Base-by-base conservation (phyloP, 768 basidiomycete genomes). In the Aureoboletus auriporus region DNA sequence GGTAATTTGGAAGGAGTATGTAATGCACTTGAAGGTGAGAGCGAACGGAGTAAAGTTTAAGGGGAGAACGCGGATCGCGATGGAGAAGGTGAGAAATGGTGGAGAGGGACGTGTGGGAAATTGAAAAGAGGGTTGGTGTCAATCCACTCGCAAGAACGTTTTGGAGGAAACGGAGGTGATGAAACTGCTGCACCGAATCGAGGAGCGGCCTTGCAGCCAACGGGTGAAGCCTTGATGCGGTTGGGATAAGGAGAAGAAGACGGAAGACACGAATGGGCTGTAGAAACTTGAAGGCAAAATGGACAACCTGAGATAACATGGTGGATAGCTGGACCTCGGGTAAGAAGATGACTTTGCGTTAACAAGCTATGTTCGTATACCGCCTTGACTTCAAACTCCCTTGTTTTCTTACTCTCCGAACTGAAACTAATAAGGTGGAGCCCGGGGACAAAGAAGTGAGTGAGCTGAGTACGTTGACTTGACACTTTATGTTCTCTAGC, bases 1-100 rank as follows among this genome's bases (percentile, higher is more conserved):
- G 79, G 79, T 14, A 91, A 95, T 69, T 69, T 93, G 31, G 75
- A 77, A 39, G 89, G 86, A 23, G 83, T 93, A 0, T 77, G 78
- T 44, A 76, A 79, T 16, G 80, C 84, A 6, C 67, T 95, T 13
- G 76, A 83, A 49, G 93, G 94, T 96, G 92, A 66, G 71, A 20
- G 73, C 81, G 34, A 91, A 93, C 56, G 88, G 87, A 12, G 82
- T 95, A 11, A 75, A 73, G 30, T 67, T 78, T 35, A 83, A 93
- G 58, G 61, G 59, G 13, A 71, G 68, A 34, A 93, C 90, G 2
- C 75, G 78, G 9, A 69, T 69, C 26, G 61, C 92, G 13, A 75
- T 84, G 11, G 86, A 87, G 49, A 70, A 58, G 13, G 70, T 93
- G 16, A 74, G 88, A 29, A 71, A 79, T 2, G 45, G 82, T 89